Percentiles rank a stretch among this genome's conserved stretches.
These are phyloP conservation scores for Trichoderma atrobrunneum DNA, from an alignment of 2,329 filamentous ascomycete species.

Conservation along the genomic window DNA sequence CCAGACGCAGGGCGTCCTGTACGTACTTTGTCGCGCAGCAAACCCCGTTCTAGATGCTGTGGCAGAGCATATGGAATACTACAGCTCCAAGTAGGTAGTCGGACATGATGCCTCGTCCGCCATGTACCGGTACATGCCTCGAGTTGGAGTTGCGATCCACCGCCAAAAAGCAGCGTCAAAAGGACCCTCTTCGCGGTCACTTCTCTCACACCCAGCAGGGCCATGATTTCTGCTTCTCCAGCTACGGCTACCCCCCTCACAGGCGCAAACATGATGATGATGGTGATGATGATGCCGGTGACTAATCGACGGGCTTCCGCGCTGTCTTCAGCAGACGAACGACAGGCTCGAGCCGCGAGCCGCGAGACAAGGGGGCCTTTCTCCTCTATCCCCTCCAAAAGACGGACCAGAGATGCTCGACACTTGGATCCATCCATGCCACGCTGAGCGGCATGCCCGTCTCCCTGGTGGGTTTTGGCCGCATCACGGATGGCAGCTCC, in stretches of 20 bases:
- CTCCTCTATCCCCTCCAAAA: background rate
- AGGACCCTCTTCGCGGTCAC: background rate
- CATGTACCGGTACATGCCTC: background rate
- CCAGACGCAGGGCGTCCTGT: conserved; percentile 17
- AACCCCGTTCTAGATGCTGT: conserved; percentile 14
- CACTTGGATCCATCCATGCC: conserved; percentile 13
- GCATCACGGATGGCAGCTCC: conserved; percentile 1
- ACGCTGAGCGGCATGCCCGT: conserved; percentile 13
- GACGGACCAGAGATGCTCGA: background rate
- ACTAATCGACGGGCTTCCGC: background rate
- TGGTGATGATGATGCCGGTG: background rate
- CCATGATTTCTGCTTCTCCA: background rate
- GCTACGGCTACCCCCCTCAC: background rate
- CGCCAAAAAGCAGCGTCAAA: background rate
- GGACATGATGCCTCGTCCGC: background rate
- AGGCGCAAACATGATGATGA: conserved; percentile 2
- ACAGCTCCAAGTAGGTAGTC: background rate
- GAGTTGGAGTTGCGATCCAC: background rate
- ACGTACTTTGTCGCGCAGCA: conserved; percentile 17
- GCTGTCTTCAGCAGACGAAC: background rate
- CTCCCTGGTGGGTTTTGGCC: conserved; percentile 3
- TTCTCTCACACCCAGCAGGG: background rate
- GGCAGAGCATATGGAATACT: background rate
- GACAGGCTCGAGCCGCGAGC: background rate
- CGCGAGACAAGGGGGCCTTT: background rate